These are phyloP conservation scores for Spirogloea muscicola DNA, from an alignment of 139 green algal species.

Conservation along the genomic window DNA sequence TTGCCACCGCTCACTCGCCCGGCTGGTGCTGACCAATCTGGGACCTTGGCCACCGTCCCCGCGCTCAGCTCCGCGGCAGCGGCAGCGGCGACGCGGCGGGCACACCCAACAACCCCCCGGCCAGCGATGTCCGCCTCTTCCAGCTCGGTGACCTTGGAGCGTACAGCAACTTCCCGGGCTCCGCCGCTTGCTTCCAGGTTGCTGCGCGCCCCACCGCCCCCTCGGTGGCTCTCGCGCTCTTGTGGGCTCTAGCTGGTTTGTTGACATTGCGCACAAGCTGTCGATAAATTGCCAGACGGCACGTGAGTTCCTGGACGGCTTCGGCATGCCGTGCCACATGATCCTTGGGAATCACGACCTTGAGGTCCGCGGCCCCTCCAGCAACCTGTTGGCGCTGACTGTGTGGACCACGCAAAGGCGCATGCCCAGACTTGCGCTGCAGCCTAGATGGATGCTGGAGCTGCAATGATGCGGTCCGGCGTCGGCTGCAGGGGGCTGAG, in stretches of 20 bases:
- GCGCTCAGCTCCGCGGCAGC: background rate
- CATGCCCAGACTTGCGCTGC: too few relatives aligned
- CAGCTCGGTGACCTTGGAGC: slow-evolving; percentile 76
- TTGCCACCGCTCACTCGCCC: background rate
- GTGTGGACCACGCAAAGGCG: too few relatives aligned
- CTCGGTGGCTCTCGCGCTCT: too few relatives aligned
- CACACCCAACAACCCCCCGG: background rate
- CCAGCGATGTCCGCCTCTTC: slow-evolving; percentile 53
- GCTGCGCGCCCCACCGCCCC: too few relatives aligned
- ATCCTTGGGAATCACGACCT: slow-evolving; percentile 52
- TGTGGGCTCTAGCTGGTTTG: too few relatives aligned
- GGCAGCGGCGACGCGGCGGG: background rate
- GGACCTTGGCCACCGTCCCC: background rate
- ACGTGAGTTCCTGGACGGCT: slow-evolving; percentile 46
- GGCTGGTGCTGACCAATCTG: background rate
- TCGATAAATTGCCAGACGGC: too few relatives aligned
- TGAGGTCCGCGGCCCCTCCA: slow-evolving; percentile 20
- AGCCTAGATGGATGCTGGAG: too few relatives aligned
- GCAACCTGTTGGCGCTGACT: background rate
- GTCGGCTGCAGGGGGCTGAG: slow-evolving; percentile 42
- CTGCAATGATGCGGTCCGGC: too few relatives aligned
- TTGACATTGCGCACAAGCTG: too few relatives aligned
- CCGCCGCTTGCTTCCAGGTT: slow-evolving; percentile 59
- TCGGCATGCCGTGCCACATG: slow-evolving; percentile 27
- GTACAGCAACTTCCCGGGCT: slow-evolving; percentile 66